phyloP scores from a whole-genome alignment of 2,329 filamentous ascomycete species.

The Aspergillus aculeatus region DNA sequence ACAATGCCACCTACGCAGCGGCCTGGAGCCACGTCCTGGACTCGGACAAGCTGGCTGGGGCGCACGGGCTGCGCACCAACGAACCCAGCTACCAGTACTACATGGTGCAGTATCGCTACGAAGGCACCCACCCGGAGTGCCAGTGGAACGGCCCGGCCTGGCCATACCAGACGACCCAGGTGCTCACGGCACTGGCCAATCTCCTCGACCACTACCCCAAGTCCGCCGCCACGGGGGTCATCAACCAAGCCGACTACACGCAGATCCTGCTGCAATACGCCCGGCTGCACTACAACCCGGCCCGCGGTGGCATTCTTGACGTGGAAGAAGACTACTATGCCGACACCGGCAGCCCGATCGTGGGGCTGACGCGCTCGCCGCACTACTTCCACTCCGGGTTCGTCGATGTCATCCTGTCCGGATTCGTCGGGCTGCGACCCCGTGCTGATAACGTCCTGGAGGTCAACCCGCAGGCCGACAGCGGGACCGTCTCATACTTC shows the following conservation, averaged over 20 bases:
- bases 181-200: conserved; percentile 43
- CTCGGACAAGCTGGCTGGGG: conserved; percentile 33
- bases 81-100: conserved; percentile 48
- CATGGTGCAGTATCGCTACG: conserved; percentile 39
- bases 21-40: conserved; percentile 31
- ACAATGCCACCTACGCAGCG: conserved; percentile 36
- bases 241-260: conserved; percentile 36
- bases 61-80: conserved; percentile 42
- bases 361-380: conserved; percentile 43
- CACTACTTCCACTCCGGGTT: conserved; percentile 51
- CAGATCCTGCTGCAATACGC: conserved; percentile 41
- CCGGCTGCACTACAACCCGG: conserved; percentile 39
- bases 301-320: conserved; percentile 31
- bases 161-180: conserved; percentile 47
- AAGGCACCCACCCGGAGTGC: conserved; percentile 37
- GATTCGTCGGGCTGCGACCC: conserved; percentile 45
- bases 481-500: conserved; percentile 38
- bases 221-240: conserved; percentile 14
- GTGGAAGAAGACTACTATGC: conserved; percentile 48
- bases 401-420: conserved; percentile 43
- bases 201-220: conserved; percentile 44
- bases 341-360: conserved; percentile 42
- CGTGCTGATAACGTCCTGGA: conserved; percentile 40
- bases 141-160: conserved; percentile 49
- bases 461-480: conserved; percentile 41